Evolutionary conservation across 768 basidiomycete genomes (phyloP).

Genomic region (Tulasnella sp.): DNA sequence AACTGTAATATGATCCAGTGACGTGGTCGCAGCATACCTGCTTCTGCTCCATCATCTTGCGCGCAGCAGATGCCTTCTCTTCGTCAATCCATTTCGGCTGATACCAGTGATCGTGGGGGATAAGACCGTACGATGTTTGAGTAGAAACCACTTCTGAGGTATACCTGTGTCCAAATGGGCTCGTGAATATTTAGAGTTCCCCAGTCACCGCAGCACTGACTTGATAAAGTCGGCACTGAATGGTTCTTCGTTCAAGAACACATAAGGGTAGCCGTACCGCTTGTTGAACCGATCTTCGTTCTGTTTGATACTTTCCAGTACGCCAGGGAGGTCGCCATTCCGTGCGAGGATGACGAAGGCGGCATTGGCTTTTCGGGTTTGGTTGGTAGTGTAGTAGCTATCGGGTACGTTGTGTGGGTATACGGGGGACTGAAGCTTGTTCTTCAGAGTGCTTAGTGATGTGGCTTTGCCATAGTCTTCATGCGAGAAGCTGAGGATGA

Average conservation of each 20-base stretch:
- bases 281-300: slow-evolving; percentile 83
- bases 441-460: slow-evolving; percentile 32
- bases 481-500: slow-evolving; percentile 39
- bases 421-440: slow-evolving; percentile 16
- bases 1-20: slow-evolving; percentile 13
- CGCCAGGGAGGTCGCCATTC: slow-evolving; percentile 46
- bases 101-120: slow-evolving; percentile 51
- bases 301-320: slow-evolving; percentile 54
- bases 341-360: slow-evolving; percentile 69
- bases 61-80: slow-evolving; percentile 41
- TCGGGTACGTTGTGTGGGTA: slow-evolving; percentile 51
- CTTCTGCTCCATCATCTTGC: slow-evolving; percentile 49
- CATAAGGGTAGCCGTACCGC: slow-evolving; percentile 64
- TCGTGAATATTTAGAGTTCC: not conserved
- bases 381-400: slow-evolving; percentile 37
- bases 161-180: slow-evolving; percentile 22
- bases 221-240: slow-evolving; percentile 63
- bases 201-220: slow-evolving; percentile 26
- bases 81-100: slow-evolving; percentile 78
- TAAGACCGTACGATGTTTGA: slow-evolving; percentile 47
- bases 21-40: slow-evolving; percentile 27
- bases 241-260: slow-evolving; percentile 73
- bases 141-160: slow-evolving; percentile 45
- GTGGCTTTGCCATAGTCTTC: slow-evolving; percentile 39
- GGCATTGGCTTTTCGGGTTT: slow-evolving; percentile 61